A percentile compares a stretch with the other conserved stretches of the same genome.
Evolutionary conservation across 805 yeast genomes (phyloP).

Genomic region (Candida yuanshanica): DNA sequence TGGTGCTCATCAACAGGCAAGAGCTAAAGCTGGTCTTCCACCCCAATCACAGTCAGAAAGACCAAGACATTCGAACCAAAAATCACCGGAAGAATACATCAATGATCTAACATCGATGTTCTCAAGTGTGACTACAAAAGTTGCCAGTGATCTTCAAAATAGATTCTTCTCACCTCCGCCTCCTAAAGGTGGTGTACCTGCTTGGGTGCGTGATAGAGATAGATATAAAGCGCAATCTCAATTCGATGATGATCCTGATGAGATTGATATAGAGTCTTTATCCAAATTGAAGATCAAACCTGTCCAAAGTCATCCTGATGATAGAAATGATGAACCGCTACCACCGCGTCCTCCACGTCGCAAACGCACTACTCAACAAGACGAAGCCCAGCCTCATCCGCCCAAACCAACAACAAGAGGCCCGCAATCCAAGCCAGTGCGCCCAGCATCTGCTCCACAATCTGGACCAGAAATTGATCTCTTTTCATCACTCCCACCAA

Average conservation of each 20-base stretch:
- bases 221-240: constrained; percentile 33
- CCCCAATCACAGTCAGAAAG: constrained; percentile 3
- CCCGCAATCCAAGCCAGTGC: too few species aligned
- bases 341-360: neutral
- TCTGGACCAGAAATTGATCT: constrained; percentile 14
- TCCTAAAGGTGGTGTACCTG: constrained; percentile 42
- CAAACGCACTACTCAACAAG: constrained; percentile 7
- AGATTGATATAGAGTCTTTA: constrained; percentile 29
- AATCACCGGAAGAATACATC: constrained; percentile 15
- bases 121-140: constrained; percentile 19
- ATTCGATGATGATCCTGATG: constrained; percentile 41
- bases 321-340: neutral
- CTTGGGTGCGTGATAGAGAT: constrained; percentile 68
- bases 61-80: neutral
- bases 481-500: constrained; percentile 14
- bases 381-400: neutral
- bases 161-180: constrained; percentile 16
- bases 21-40: constrained; percentile 23
- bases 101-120: constrained; percentile 17
- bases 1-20: constrained; percentile 42
- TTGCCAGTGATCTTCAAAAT: constrained; percentile 26
- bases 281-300: constrained; percentile 9
- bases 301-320: neutral
- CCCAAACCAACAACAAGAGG: neutral
- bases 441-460: neutral